Conservation (phyloP, 768 basidiomycete species). For the Suillus placidus region DNA sequence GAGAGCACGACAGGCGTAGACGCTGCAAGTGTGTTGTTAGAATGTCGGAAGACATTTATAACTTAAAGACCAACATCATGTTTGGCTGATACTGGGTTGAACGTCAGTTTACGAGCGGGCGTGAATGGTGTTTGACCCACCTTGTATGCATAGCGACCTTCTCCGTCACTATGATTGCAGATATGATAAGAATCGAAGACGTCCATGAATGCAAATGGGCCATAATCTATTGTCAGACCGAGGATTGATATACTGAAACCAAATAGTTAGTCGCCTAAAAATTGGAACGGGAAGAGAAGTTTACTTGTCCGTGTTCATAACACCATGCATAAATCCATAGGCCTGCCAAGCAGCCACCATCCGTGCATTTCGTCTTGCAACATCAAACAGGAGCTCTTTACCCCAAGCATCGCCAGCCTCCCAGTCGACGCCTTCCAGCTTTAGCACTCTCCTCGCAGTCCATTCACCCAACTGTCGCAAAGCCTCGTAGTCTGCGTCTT, state of each 20-base stretch:
- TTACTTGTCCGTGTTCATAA: constrained; percentile 96
- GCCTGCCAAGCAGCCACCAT: constrained; percentile 98
- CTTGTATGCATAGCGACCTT: constrained; percentile 76
- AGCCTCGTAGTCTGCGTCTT: constrained; percentile 72
- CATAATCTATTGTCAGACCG: constrained; percentile 80
- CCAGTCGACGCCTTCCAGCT: constrained; percentile 42
- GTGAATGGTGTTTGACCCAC: constrained; percentile 28
- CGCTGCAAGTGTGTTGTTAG: constrained; percentile 39
- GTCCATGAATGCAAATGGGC: constrained; percentile 96
- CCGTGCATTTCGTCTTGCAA: constrained; percentile 79
- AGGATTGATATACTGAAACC: constrained; percentile 66
- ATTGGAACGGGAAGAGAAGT: constrained; percentile 18
- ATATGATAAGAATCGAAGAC: constrained; percentile 83
- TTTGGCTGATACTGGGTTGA: constrained; percentile 63
- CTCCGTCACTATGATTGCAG: constrained; percentile 87
- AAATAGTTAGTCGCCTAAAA: constrained; percentile 14
- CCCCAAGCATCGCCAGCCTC: constrained; percentile 66
- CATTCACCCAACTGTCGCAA: constrained; percentile 77
- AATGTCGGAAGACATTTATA: background rate
- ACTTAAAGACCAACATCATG: constrained; percentile 62
- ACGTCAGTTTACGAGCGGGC: constrained; percentile 9
- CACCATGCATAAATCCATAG: constrained; percentile 93
- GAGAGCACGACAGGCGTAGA: constrained; percentile 79
- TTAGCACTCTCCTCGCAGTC: constrained; percentile 64
- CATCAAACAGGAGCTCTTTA: constrained; percentile 71